Evolutionary conservation across 202 grass and related monocot genomes (phyloP), one percentile per base, ranked within the genome.

Genomic region (Sporobolus alterniflorus): DNA sequence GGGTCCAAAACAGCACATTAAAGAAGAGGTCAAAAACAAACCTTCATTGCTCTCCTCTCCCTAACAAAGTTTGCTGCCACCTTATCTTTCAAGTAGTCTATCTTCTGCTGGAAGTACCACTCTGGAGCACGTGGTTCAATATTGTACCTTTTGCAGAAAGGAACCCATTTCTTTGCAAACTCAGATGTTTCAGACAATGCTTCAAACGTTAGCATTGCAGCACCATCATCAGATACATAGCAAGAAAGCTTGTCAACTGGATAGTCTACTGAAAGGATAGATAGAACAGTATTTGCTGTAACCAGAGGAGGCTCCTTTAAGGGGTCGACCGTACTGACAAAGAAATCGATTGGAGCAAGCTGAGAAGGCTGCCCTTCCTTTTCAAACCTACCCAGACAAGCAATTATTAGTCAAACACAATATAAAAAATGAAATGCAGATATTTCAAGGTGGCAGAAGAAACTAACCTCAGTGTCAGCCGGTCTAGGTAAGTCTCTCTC

Each of bases 91-190:
- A 97, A 85, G 89, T 97, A 94, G 67, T 97, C 91, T 67, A 97
- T 90, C 87, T 92, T 97, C 83, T 89, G 88, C 62, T 97, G 94
- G 78, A 97, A 97, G 60, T 97, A 97, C 84, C 80, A 94, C 40
- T 97, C 94, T 34, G 94, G 94, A 69, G 94, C 94, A 75, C 91
- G 94, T 75, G 94, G 94, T 62, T 97, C 94, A 8, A 97, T 59
- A 50, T 62, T 79, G 48, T 86, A 97, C 64, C 72, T 92, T 70
- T 97, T 97, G 75, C 84, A 90, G 83, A 97, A 94, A 50, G 94
- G 94, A 47, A 90, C 91, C 94, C 94, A 97, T 85, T 97, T 97
- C 91, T 97, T 97, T 86, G 94, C 94, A 88, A 97, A 97, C 87
- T 97, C 94, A 62, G 94, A 97, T 85, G 94, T 97, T 83, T 97